Evolutionary conservation across 495 filamentous ascomycete genomes (phyloP), one percentile per base, ranked within the genome.

Genomic region (Halenospora varia): DNA sequence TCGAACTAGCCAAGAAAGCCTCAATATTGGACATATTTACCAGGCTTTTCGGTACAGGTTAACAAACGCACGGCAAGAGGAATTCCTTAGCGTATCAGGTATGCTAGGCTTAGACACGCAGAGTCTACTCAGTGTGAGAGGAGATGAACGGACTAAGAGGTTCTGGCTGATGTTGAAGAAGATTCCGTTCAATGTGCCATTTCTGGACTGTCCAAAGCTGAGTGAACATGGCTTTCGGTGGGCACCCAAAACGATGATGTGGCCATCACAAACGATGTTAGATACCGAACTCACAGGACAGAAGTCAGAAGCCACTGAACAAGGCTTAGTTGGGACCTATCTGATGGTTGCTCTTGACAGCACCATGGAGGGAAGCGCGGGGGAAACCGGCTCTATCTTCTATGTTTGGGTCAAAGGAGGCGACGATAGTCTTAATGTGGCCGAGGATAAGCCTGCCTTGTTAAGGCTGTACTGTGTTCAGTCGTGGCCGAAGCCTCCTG

Each of bases 321-420:
- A 46, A 17, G 42, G 42, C 19, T n/a, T 46, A 4, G 4, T 46
- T 46, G 42, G 42, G 4, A 46, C 42, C 15, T 46, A 46, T 20
- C 42, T 46, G n/a, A 46, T 46, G 42, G 42, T 46, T 4, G 19
- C 13, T 17, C 17, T 46, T 8, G 42, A 46, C 42, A 46, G 42
- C 42, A 4, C n/a, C 42, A 4, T 46, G 42, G 42, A 17, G 13
- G 42, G 42, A 46, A 46, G 42, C 42, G 42, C 42, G 6, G 42
- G 42, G 19, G 42, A 46, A n/a, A 8, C 42, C 17, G 42, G 42
- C 6, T 46, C 42, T 46, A 20, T 46, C 42, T 46, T 46, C 42
- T 46, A 46, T 46, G 42, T 46, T 46, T 46, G 42, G 42, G 42
- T 46, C 42, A 46, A 46, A 46, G 42, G 42, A n/a, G 17, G 19